Conservation (phyloP, 345 rosid genomes). For the Bruguiera parviflora region DNA sequence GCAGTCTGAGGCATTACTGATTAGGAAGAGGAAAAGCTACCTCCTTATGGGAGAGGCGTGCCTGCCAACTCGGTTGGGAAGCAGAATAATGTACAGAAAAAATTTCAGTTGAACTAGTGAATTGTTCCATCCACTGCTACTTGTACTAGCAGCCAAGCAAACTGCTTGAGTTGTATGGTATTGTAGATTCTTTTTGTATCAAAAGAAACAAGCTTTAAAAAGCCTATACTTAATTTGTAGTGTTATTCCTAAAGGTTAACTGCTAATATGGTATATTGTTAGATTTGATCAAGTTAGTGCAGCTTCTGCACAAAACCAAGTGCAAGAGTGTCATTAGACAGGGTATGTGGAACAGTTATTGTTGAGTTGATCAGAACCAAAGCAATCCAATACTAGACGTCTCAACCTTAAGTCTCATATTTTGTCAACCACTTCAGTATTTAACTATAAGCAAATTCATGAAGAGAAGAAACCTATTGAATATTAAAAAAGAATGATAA, state of each 20-base stretch:
- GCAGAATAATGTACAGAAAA: slow-evolving; percentile 46
- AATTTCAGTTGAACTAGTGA: slow-evolving; percentile 9
- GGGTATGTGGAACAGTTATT: too few species aligned
- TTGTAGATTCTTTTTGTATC: neutral
- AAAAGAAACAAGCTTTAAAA: neutral
- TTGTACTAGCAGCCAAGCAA: slow-evolving; percentile 29
- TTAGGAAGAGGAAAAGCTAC: slow-evolving; percentile 84
- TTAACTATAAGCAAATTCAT: too few species aligned
- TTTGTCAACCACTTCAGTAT: too few species aligned
- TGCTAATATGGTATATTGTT: neutral
- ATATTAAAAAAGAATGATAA: too few species aligned
- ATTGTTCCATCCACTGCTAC: neutral
- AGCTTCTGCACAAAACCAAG: neutral
- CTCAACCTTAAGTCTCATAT: too few species aligned
- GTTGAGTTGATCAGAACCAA: too few species aligned
- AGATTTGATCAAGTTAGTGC: neutral
- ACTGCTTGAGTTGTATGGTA: slow-evolving; percentile 23
- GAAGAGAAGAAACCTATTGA: too few species aligned
- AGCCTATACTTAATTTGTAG: too few species aligned
- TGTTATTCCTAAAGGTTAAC: too few species aligned
- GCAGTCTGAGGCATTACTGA: slow-evolving; percentile 63
- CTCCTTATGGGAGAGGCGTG: slow-evolving; percentile 77
- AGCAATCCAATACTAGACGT: too few species aligned
- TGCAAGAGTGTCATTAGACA: too few species aligned
- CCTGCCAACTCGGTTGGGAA: slow-evolving; percentile 90